Evolutionary conservation across 2,329 filamentous ascomycete species (phyloP), one percentile per base, ranked within the genome.

Genomic region (Phialemoniopsis sp.): DNA sequence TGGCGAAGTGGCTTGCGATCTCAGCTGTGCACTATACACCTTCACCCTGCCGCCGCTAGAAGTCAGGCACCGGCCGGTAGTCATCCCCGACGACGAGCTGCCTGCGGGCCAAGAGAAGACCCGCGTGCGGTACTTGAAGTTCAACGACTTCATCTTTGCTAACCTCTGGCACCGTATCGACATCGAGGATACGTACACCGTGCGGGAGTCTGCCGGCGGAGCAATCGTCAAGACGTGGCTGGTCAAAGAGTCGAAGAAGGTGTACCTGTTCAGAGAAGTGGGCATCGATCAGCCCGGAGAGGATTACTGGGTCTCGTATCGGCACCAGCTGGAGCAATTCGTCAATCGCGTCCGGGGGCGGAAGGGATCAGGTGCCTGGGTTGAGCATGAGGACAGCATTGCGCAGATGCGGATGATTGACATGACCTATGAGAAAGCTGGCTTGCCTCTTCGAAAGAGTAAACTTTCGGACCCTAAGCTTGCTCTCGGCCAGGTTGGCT

Each of bases 281-380:
- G 59, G 58, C 5, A 34, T 53, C 5, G 41, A 44, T 15, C 45
- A 51, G 30, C 50, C 54, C 4, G 55, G 60, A 9, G 57, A 65
- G 49, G 47, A 48, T 2, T 64, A 53, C 39, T 73, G 68, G 69
- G 54, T 57, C 21, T 62, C 64, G 13, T 73, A 70, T 47, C 58
- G 66, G 8, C 57, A 71, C 47, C 62, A 68, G 56, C 56, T 76
- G 21, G 68, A 74, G 51, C 57, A 64, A 42, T 76, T 76, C 47
- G 67, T 73, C 12, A 64, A 72, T 50, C 54, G 52, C 28, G 46
- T 74, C 34, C 62, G 60, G 35, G 65, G 64, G 1, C 53, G 61
- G 2, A 42, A 61, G 38, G 58, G 56, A 6, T 53, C 59, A 5
- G 58, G 55, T 1, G 41, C 58, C 3, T 72, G 69, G 66, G 53